Evolutionary conservation across 257 asterid genomes (phyloP).

Genomic region (Rubia yunnanensis): DNA sequence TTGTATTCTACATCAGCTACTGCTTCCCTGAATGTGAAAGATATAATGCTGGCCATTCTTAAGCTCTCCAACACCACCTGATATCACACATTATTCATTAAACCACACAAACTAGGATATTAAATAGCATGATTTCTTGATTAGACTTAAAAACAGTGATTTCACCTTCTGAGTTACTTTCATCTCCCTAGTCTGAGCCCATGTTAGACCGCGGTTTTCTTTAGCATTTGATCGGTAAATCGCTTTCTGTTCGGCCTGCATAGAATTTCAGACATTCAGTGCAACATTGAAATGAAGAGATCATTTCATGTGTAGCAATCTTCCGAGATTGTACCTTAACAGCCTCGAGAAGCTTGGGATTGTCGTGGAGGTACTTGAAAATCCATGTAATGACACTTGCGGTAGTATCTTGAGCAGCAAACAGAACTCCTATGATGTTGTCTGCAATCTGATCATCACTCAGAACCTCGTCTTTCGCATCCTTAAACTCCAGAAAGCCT

Average conservation of each 20-base stretch:
- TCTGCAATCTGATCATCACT: slow-evolving; percentile 66
- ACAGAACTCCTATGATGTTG: slow-evolving; percentile 74
- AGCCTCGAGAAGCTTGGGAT: slow-evolving; percentile 40
- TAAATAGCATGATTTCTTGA: not conserved
- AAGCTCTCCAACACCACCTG: slow-evolving; percentile 75
- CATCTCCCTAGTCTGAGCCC: slow-evolving; percentile 84
- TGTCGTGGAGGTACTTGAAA: slow-evolving; percentile 62
- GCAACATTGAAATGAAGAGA: not conserved
- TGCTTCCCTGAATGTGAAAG: slow-evolving; percentile 85
- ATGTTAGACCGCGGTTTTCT: slow-evolving; percentile 40
- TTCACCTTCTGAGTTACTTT: slow-evolving; percentile 58
- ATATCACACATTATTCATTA: not conserved
- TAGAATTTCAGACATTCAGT: not conserved
- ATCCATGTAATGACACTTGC: slow-evolving; percentile 84
- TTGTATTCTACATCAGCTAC: slow-evolving; percentile 73
- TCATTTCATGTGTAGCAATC: not conserved
- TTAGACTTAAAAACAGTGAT: not conserved
- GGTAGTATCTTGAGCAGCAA: slow-evolving; percentile 88
- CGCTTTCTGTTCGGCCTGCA: slow-evolving; percentile 67
- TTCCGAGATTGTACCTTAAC: slow-evolving; percentile 40
- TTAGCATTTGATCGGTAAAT: slow-evolving; percentile 32
- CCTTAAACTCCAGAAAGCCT: slow-evolving; percentile 37
- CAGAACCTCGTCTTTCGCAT: slow-evolving; percentile 33
- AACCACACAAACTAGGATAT: not conserved
- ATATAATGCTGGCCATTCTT: slow-evolving; percentile 78